Percentiles rank a stretch among this genome's conserved stretches.
Evolutionary conservation across 768 basidiomycete species (phyloP).

Genomic region (Russula brevipes): DNA sequence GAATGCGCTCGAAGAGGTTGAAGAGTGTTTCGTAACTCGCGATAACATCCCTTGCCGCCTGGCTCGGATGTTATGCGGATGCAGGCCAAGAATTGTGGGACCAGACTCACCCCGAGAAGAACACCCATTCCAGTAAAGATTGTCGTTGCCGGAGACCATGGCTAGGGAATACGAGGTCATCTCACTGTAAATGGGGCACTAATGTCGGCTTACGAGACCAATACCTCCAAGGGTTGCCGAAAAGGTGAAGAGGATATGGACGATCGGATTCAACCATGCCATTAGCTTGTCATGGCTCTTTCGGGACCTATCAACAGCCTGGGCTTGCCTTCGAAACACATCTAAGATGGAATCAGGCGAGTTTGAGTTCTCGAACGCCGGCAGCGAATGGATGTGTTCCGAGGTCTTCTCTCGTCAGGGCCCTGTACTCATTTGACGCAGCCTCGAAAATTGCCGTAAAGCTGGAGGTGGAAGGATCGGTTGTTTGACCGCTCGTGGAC

Average conservation of each 20-base stretch:
- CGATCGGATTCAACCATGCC: not conserved
- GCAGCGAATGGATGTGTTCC: not conserved
- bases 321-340: not conserved
- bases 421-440: not conserved
- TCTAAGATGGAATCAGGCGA: not conserved
- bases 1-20: slow-evolving; percentile 4
- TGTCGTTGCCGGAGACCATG: not conserved
- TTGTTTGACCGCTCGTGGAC: not conserved
- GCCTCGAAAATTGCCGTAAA: not conserved
- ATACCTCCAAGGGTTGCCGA: not conserved
- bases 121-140: not conserved
- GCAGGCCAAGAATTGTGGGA: not conserved
- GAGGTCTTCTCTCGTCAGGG: not conserved
- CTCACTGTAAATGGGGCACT: not conserved
- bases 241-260: not conserved
- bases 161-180: not conserved
- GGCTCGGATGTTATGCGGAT: not conserved
- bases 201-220: not conserved
- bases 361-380: not conserved
- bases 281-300: not conserved
- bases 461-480: not conserved
- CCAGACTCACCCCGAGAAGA: not conserved
- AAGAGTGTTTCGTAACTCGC: slow-evolving; percentile 1
- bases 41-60: not conserved
- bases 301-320: not conserved